Conservation (phyloP, 1,284 basidiomycete species). For the Irpex sp. region DNA sequence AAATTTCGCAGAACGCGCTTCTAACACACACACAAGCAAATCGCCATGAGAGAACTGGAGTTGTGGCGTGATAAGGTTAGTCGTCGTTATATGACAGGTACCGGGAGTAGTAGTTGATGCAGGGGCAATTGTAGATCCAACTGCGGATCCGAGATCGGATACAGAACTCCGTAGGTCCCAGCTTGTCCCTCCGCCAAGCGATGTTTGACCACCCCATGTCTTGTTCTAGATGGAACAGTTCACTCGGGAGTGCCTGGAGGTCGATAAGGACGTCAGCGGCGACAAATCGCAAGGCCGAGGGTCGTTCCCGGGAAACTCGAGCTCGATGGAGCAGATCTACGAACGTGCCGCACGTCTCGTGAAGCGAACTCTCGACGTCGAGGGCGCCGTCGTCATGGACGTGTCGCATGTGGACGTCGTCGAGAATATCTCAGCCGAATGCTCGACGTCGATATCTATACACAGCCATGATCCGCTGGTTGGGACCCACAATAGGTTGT, state of each 20-base stretch:
- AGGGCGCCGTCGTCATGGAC: constrained; percentile 90
- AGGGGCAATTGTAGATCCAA: constrained; percentile 59
- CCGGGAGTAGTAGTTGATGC: constrained; percentile 2
- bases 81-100: constrained; percentile 4
- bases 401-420: constrained; percentile 88
- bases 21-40: constrained; percentile 43
- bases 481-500: constrained; percentile 41
- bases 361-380: constrained; percentile 85
- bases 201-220: background rate
- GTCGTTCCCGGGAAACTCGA: constrained; percentile 18
- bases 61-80: constrained; percentile 87
- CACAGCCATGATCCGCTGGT: constrained; percentile 42
- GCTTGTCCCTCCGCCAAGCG: background rate
- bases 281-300: constrained; percentile 19
- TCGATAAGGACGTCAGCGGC: constrained; percentile 61
- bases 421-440: constrained; percentile 69
- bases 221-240: constrained; percentile 83
- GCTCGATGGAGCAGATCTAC: constrained; percentile 86
- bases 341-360: constrained; percentile 85
- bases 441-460: constrained; percentile 59
- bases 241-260: constrained; percentile 91
- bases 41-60: constrained; percentile 96
- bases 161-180: constrained; percentile 68
- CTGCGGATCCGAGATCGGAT: constrained; percentile 88
- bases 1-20: background rate